These are phyloP conservation scores for Leccinum subgranulosum DNA, from an alignment of 768 basidiomycete species.

Conservation along the genomic window DNA sequence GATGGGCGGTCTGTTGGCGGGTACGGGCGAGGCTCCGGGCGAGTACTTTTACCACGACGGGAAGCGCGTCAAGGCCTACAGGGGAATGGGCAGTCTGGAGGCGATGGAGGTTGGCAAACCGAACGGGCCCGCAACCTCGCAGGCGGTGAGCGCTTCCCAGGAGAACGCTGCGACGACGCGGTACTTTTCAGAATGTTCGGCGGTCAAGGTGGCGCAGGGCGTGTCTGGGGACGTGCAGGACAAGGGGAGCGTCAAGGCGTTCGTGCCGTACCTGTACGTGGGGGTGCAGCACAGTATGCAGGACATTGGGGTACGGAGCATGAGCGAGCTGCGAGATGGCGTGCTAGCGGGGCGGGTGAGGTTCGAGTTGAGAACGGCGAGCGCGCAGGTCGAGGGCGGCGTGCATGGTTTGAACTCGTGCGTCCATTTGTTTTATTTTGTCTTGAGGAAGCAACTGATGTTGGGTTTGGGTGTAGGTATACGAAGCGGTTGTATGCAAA, in stretches of 20 bases:
- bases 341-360: conserved; percentile 67
- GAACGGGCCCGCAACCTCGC: conserved; percentile 31
- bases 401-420: conserved; percentile 95
- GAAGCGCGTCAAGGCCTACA: conserved; percentile 97
- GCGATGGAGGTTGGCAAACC: conserved; percentile 83
- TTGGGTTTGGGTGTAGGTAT: conserved; percentile 37
- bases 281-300: conserved; percentile 94
- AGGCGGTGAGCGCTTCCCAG: conserved; percentile 44
- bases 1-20: conserved; percentile 97
- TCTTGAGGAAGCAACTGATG: conserved; percentile 6
- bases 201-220: conserved; percentile 95
- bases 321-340: conserved; percentile 62
- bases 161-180: conserved; percentile 96
- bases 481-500: conserved; percentile 55
- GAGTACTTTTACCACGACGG: conserved; percentile 99
- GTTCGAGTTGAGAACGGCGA: conserved; percentile 92
- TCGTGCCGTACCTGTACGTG: conserved; percentile 79
- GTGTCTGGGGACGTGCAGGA: conserved; percentile 97
- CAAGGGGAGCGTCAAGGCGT: conserved; percentile 92
- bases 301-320: conserved; percentile 78
- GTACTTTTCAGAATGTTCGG: conserved; percentile 54
- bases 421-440: conserved; percentile 35
- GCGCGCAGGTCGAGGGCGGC: conserved; percentile 93
- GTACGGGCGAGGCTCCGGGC: conserved; percentile 95
- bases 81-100: conserved; percentile 97